Conservation (phyloP, 192 early-diverging fungal species). For the Phycomyces nitens region DNA sequence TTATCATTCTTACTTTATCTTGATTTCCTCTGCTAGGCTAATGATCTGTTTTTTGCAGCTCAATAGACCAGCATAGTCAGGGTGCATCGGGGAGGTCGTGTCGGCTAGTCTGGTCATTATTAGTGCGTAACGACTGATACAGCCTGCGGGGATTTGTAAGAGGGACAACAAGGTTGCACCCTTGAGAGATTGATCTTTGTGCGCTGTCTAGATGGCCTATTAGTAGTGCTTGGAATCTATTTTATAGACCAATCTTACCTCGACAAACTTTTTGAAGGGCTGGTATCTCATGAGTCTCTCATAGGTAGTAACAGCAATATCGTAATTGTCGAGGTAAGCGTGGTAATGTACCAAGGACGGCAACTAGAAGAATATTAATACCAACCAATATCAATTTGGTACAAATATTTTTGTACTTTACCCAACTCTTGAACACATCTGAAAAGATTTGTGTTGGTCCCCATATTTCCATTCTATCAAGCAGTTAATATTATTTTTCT, state of each 20-base stretch:
- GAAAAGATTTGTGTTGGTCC: conserved; percentile 36
- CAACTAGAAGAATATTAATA: conserved; percentile 8
- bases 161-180: conserved; percentile 20
- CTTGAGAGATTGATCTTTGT: conserved; percentile 23
- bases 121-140: conserved; percentile 26
- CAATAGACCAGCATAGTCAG: conserved; percentile 29
- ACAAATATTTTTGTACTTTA: conserved; percentile 7
- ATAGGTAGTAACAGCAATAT: conserved; percentile 24
- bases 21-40: conserved; percentile 11
- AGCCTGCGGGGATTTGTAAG: conserved; percentile 26
- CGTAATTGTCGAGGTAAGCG: conserved; percentile 24
- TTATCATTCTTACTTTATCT: conserved; percentile 17
- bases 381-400: not conserved
- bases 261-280: conserved; percentile 35
- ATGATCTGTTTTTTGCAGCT: conserved; percentile 11
- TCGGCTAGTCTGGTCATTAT: conserved; percentile 18
- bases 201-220: conserved; percentile 26
- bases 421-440: conserved; percentile 28
- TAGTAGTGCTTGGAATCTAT: no score
- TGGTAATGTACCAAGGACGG: conserved; percentile 19
- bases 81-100: conserved; percentile 30
- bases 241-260: no score
- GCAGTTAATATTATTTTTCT: no score
- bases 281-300: conserved; percentile 16
- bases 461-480: conserved; percentile 29